Conservation (phyloP, 202 grass and related monocot genomes). For the Carex arenaria region DNA sequence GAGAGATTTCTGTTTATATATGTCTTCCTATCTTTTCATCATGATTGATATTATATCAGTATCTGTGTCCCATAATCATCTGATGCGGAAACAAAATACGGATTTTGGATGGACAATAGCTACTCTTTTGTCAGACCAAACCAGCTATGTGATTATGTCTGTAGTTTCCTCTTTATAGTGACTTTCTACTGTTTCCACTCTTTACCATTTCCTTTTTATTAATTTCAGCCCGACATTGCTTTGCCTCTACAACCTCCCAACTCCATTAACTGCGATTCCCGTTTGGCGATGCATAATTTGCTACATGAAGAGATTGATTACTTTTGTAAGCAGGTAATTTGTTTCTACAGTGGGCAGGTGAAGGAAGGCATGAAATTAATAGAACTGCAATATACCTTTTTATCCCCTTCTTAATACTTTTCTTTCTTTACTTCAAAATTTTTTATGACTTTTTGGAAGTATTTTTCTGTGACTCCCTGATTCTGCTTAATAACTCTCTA, state of each 20-base stretch:
- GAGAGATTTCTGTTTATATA: not conserved
- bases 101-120: not conserved
- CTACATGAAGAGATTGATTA: conserved; percentile 95
- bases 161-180: not conserved
- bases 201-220: conserved; percentile 27
- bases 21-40: not conserved
- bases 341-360: not conserved
- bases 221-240: conserved; percentile 83
- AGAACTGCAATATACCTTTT: not conserved
- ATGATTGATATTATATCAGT: not conserved
- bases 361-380: not conserved
- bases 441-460: not conserved
- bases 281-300: conserved; percentile 59
- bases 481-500: too few relatives aligned
- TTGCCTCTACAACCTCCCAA: conserved; percentile 88
- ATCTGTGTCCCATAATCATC: not conserved
- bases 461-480: too few relatives aligned
- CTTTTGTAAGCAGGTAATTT: conserved; percentile 89
- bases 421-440: conserved; percentile 7
- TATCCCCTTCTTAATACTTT: not conserved
- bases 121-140: not conserved
- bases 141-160: not conserved
- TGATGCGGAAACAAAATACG: not conserved
- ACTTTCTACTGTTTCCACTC: conserved; percentile 25
- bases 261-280: conserved; percentile 52